Conservation (phyloP, 768 basidiomycete genomes). For the Crassisporium funariophilum region DNA sequence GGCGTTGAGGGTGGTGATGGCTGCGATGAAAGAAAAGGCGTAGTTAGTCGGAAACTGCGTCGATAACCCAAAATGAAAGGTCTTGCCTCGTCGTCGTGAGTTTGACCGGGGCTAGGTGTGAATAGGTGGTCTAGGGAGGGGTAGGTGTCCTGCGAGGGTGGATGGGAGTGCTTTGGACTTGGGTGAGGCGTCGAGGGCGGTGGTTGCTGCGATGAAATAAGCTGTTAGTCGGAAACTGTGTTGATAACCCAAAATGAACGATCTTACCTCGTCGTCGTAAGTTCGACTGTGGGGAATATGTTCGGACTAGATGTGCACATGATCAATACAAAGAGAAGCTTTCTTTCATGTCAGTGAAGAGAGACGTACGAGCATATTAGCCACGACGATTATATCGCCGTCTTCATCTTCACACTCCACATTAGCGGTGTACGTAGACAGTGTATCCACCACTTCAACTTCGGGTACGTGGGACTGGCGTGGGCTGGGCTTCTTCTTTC, state of each 20-base stretch:
- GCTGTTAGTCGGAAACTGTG: no score
- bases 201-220: not conserved
- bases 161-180: slow-evolving; percentile 2
- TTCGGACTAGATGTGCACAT: not conserved
- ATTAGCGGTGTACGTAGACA: slow-evolving; percentile 13
- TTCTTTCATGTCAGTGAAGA: not conserved
- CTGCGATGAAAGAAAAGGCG: not conserved
- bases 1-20: not conserved
- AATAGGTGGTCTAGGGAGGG: slow-evolving; percentile 13
- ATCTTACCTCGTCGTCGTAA: not conserved
- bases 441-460: not conserved
- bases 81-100: no score
- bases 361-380: slow-evolving; percentile 19
- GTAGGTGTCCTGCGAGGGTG: slow-evolving; percentile 15
- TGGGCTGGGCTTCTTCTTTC: no score
- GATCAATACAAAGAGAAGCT: not conserved
- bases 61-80: no score
- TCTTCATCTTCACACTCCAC: slow-evolving; percentile 25
- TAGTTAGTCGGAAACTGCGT: not conserved
- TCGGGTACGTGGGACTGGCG: not conserved
- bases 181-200: not conserved
- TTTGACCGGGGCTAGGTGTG: slow-evolving; percentile 15
- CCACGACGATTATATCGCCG: slow-evolving; percentile 18
- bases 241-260: no score
- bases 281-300: slow-evolving; percentile 4